A percentile compares a stretch with the other conserved stretches of the same genome.
Conservation (phyloP, 2,329 filamentous ascomycete genomes). For the Byssochlamys sp. region DNA sequence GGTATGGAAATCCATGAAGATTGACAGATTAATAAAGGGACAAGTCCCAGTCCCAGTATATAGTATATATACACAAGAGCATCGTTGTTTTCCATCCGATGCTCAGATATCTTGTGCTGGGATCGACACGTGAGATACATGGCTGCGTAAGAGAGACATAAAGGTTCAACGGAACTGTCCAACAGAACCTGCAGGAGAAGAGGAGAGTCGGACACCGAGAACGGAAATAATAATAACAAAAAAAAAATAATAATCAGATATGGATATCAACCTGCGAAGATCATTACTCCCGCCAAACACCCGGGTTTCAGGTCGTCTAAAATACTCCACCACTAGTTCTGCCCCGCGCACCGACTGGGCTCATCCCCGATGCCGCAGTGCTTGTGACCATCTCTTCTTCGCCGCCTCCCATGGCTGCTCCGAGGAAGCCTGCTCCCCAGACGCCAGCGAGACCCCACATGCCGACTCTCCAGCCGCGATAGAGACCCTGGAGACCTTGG, state of each 20-base stretch:
- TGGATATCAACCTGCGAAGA: neutral
- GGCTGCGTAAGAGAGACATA: neutral
- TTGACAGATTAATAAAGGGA: neutral
- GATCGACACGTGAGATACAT: neutral
- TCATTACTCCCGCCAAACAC: neutral
- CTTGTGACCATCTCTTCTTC: slow-evolving; percentile 25
- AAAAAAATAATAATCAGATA: neutral
- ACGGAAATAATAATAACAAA: neutral
- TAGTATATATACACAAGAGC: neutral
- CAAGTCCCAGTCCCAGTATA: neutral
- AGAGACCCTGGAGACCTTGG: slow-evolving; percentile 47
- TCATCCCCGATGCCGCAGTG: slow-evolving; percentile 7
- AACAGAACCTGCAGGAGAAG: neutral
- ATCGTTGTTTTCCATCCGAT: neutral
- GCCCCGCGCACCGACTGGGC: neutral
- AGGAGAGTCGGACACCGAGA: neutral
- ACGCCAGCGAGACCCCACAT: slow-evolving; percentile 48
- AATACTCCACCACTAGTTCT: neutral
- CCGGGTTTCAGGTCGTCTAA: neutral
- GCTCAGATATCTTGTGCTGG: neutral
- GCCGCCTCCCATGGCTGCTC: slow-evolving; percentile 23
- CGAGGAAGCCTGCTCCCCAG: slow-evolving; percentile 42
- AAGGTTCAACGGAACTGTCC: neutral
- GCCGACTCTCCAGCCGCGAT: slow-evolving; percentile 49
- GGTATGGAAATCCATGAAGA: neutral